Evolutionary conservation across 2,329 filamentous ascomycete species (phyloP).

Genomic region (Trichoderma sp.): DNA sequence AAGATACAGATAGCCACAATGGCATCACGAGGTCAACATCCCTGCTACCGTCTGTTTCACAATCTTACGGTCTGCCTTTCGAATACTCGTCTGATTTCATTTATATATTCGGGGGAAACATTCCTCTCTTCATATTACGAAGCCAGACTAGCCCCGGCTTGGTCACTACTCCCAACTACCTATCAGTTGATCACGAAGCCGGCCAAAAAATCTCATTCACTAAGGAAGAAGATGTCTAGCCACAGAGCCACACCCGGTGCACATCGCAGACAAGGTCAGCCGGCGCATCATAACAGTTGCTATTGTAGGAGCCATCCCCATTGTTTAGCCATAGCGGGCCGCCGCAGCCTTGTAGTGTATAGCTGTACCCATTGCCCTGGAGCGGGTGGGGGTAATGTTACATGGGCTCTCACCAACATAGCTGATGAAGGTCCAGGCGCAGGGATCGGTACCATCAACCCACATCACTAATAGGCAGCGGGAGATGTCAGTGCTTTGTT

Average conservation of each 20-base stretch:
- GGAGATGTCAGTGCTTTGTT: no score
- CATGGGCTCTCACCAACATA: neutral
- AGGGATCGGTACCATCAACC: neutral
- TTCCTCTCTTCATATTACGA: neutral
- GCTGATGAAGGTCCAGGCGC: neutral
- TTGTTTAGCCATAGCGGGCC: neutral
- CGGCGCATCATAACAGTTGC: neutral
- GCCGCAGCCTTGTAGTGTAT: neutral
- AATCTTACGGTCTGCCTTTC: no score
- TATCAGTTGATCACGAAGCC: neutral
- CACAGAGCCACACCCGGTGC: neutral
- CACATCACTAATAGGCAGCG: slow-evolving; percentile 4
- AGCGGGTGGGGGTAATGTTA: neutral
- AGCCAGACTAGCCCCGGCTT: neutral
- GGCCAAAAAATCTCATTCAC: neutral
- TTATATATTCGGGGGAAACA: neutral
- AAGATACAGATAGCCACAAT: no score
- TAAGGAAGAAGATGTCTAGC: neutral
- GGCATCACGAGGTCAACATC: no score
- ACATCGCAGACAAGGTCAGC: neutral
- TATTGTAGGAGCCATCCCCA: neutral
- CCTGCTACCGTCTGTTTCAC: no score
- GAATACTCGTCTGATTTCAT: neutral
- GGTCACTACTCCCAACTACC: neutral
- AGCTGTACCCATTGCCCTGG: neutral